A percentile compares a stretch with the other conserved stretches of the same genome.
phyloP scores from a whole-genome alignment of 179 eudicot genomes.

The Camellia oleifera region DNA sequence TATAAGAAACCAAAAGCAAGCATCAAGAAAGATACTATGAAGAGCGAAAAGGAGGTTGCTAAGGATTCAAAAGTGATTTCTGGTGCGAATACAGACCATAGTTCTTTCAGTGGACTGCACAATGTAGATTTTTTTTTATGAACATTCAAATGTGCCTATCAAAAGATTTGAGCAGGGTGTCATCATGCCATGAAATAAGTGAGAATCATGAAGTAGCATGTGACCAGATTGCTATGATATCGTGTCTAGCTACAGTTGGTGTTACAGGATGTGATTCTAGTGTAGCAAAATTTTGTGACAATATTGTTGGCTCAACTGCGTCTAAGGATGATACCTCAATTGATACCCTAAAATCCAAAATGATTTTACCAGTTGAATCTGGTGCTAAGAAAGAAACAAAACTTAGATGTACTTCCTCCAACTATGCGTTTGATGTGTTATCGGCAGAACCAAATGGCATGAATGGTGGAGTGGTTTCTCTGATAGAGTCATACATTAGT shows the following conservation, averaged over 20 bases:
- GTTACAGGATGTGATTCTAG: constrained; percentile 11
- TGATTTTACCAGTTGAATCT: constrained; percentile 16
- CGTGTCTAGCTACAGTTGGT: constrained; percentile 19
- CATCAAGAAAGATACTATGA: constrained; percentile 23
- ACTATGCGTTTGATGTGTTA: constrained; percentile 6
- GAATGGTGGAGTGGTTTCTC: constrained; percentile 8
- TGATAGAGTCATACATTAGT: neutral
- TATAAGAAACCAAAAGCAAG: constrained; percentile 33
- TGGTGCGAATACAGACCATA: constrained; percentile 15
- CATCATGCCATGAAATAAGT: constrained; percentile 13
- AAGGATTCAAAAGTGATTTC: constrained; percentile 22
- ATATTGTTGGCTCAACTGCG: neutral
- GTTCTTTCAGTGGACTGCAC: constrained; percentile 4
- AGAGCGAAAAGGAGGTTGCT: constrained; percentile 18
- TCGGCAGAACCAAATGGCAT: constrained; percentile 18
- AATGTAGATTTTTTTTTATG: neutral
- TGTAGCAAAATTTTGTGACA: constrained; percentile 8
- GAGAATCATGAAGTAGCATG: constrained; percentile 21
- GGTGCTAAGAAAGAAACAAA: constrained; percentile 15
- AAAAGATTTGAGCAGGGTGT: constrained; percentile 13
- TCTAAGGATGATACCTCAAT: neutral
- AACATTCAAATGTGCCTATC: neutral
- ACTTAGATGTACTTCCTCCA: constrained; percentile 13
- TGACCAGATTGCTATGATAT: constrained; percentile 12
- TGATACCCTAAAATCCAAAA: constrained; percentile 15